Evolutionary conservation across 2,329 filamentous ascomycete genomes (phyloP), one percentile per base, ranked within the genome.

Genomic region (Epicoccum sorghinum): DNA sequence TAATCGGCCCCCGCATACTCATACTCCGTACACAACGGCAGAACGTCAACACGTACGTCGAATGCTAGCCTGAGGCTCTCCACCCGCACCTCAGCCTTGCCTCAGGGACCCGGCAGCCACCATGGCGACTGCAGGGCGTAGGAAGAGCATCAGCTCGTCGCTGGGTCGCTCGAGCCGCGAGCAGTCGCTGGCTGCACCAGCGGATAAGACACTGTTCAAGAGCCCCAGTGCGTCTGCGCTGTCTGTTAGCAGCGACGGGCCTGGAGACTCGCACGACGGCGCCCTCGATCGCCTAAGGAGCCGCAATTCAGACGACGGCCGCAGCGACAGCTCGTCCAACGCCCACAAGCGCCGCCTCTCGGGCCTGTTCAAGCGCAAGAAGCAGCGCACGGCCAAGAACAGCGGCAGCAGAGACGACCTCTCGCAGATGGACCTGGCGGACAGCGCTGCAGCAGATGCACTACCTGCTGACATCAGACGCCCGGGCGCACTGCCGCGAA

Each of bases 321-420:
- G 66, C 55, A 75, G 74, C 61, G 75, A 75, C 64, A 73, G 73
- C 42, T 78, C 68, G 32, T 67, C 77, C 25, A 66, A 66, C 25
- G 66, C 66, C 29, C 67, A 69, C 47, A 66, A 62, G 55, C 78
- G 75, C 60, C 79, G 81, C 47, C 77, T 86, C 58, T 80, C 82
- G 9, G 83, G 80, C 60, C 70, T 86, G 51, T 77, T 84, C 66
- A 78, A 78, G 52, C 80, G 78, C 60, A 78, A 80, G 62, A 69
- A 68, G 39, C 73, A 68, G 47, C 65, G 68, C 54, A 67, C 64
- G 39, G 67, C 68, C 53, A 64, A 64, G 24, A 42, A 40, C 24
- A 44, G 45, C 65, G 44, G 43, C 65, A 67, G 72, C 63, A 64
- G 65, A 24, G 68, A 70, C 47, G 68, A 72, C 53, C 24, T 65